These are phyloP conservation scores for Stephania yunnanensis DNA, from an alignment of 164 flowering plant species.

Conservation along the genomic window DNA sequence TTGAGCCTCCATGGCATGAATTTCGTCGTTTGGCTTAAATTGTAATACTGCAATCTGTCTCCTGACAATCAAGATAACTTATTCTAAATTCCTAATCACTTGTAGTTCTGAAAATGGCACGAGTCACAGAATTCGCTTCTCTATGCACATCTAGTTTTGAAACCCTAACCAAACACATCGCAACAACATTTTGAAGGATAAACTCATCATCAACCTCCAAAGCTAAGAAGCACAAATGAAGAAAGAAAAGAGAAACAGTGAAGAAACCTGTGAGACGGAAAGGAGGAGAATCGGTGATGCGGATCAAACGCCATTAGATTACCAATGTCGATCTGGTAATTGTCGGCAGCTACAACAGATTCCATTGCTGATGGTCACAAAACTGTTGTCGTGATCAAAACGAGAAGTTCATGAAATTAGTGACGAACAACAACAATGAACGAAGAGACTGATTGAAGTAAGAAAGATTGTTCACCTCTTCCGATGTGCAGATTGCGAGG, in stretches of 20 bases:
- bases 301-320: constrained; percentile 65
- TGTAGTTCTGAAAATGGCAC: too few species aligned
- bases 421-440: neutral
- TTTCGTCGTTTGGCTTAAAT: too few species aligned
- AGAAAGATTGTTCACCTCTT: too few species aligned
- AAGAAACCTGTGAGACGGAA: constrained; percentile 53
- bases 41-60: too few species aligned
- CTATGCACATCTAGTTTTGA: too few species aligned
- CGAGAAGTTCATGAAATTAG: neutral
- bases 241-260: neutral
- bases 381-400: neutral
- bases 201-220: neutral
- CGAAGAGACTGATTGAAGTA: too few species aligned
- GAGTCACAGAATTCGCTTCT: too few species aligned
- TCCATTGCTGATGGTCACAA: neutral
- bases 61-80: too few species aligned
- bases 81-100: too few species aligned
- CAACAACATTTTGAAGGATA: neutral
- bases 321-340: constrained; percentile 55
- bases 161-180: neutral
- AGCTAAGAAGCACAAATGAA: neutral
- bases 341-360: neutral
- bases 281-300: constrained; percentile 42
- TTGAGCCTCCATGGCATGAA: too few species aligned
- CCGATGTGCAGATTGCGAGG: too few species aligned